These are phyloP conservation scores for Thermoascus crustaceus DNA, from an alignment of 2,329 filamentous ascomycete species.

Conservation along the genomic window DNA sequence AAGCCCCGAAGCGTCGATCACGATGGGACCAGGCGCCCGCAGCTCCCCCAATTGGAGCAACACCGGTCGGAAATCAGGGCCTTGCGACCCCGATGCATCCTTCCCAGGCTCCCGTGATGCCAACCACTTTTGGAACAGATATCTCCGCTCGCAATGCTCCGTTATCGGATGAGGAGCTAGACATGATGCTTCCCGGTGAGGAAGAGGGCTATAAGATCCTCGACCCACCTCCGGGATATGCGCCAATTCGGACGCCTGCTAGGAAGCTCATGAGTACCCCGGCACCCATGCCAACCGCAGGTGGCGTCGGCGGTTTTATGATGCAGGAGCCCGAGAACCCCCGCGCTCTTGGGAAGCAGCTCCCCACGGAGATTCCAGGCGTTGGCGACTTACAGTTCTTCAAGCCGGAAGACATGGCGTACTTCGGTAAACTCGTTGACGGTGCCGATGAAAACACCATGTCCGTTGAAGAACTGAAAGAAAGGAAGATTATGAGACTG, in stretches of 20 bases:
- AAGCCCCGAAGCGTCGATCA: slow-evolving; percentile 62
- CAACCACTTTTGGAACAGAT: slow-evolving; percentile 70
- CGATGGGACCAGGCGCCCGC: slow-evolving; percentile 87
- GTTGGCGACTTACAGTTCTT: slow-evolving; percentile 96
- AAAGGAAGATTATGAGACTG: slow-evolving; percentile 96
- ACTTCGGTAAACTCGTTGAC: slow-evolving; percentile 96
- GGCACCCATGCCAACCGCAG: slow-evolving; percentile 52
- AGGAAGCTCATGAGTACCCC: slow-evolving; percentile 68
- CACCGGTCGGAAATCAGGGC: slow-evolving; percentile 64
- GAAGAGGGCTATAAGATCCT: slow-evolving; percentile 92
- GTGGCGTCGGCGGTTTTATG: slow-evolving; percentile 72
- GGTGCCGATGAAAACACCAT: slow-evolving; percentile 85
- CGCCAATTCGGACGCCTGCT: slow-evolving; percentile 67
- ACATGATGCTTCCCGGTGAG: slow-evolving; percentile 80
- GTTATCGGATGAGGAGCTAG: slow-evolving; percentile 87
- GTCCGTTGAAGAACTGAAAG: slow-evolving; percentile 91
- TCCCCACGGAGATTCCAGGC: slow-evolving; percentile 91
- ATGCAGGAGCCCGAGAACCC: slow-evolving; percentile 91
- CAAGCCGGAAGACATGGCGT: slow-evolving; percentile 97
- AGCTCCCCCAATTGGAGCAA: slow-evolving; percentile 62
- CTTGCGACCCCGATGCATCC: slow-evolving; percentile 70
- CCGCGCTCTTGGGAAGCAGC: slow-evolving; percentile 74
- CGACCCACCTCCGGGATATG: slow-evolving; percentile 84
- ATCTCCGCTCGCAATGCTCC: slow-evolving; percentile 70
- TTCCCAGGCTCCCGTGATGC: slow-evolving; percentile 49